phyloP scores from a whole-genome alignment of 768 basidiomycete species.

The Podaxis carcinomalis region DNA sequence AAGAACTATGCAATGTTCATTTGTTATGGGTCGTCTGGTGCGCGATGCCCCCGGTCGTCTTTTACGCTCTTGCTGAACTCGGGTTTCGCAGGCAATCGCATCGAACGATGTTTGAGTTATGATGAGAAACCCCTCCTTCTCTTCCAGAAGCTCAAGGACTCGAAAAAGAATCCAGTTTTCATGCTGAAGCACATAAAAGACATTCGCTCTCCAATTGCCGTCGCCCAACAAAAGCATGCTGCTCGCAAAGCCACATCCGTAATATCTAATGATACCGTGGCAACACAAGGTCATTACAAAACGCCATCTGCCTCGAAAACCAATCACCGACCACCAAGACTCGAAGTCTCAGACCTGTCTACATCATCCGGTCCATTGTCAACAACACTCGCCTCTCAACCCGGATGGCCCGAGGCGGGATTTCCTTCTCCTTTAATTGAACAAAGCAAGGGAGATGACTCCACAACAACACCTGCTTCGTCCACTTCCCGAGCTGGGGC shows the following conservation, averaged over 20 bases:
- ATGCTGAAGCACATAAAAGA: conserved; percentile 98
- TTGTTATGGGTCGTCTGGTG: conserved; percentile 91
- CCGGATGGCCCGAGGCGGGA: conserved; percentile 71
- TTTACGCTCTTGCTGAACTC: neutral
- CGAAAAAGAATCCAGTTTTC: conserved; percentile 97
- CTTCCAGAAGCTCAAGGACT: conserved; percentile 96
- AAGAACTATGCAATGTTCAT: conserved; percentile 99
- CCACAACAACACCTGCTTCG: conserved; percentile 32
- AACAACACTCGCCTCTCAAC: conserved; percentile 60
- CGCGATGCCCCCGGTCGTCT: conserved; percentile 18
- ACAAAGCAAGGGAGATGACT: conserved; percentile 35
- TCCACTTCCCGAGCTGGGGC: conserved; percentile 26
- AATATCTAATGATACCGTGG: conserved; percentile 38
- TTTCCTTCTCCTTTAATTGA: conserved; percentile 55
- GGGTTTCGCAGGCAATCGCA: conserved; percentile 51
- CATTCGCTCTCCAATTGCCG: conserved; percentile 94
- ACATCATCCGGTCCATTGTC: conserved; percentile 44
- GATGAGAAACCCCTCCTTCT: conserved; percentile 97
- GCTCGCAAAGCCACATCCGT: conserved; percentile 72
- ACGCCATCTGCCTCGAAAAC: conserved; percentile 35
- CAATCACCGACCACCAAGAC: conserved; percentile 56
- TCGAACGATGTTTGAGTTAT: conserved; percentile 93
- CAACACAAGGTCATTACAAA: conserved; percentile 42
- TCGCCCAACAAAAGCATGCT: conserved; percentile 95
- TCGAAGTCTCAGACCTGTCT: conserved; percentile 65